Percentiles rank a stretch among this genome's conserved stretches.
These are phyloP conservation scores for Lichtheimia corymbifera DNA, from an alignment of 371 early-diverging fungal species.

Conservation along the genomic window DNA sequence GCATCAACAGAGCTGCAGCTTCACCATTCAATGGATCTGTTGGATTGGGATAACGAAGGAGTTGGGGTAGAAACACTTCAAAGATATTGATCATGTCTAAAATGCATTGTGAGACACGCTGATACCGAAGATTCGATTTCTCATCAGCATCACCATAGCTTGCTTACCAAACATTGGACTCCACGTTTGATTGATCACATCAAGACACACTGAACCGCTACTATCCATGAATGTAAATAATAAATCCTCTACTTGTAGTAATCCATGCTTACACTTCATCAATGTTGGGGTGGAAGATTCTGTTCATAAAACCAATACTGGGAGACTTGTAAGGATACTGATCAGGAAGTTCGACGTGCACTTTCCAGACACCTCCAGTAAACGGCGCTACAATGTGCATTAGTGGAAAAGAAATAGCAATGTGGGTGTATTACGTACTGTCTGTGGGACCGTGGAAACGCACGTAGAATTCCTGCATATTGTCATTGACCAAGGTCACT, in stretches of 20 bases:
- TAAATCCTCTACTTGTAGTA: background rate
- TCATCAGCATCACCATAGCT: background rate
- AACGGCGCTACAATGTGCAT: constrained; percentile 78
- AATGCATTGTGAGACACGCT: constrained; percentile 5
- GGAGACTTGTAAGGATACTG: constrained; percentile 99
- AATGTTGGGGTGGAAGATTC: constrained; percentile 99
- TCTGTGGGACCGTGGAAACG: constrained; percentile 93
- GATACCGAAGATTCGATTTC: background rate
- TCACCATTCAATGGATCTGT: constrained; percentile 99
- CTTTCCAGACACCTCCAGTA: constrained; percentile 93
- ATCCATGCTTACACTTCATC: constrained; percentile 87
- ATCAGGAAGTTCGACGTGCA: constrained; percentile 98
- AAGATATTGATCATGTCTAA: constrained; percentile 97
- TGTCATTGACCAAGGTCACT: constrained; percentile 97
- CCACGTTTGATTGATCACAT: constrained; percentile 99
- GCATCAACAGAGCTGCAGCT: constrained; percentile 96
- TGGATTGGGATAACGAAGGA: constrained; percentile 98
- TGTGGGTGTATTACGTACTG: constrained; percentile 64
- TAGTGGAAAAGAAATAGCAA: background rate
- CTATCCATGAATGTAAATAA: constrained; percentile 39
- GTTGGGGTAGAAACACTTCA: constrained; percentile 97
- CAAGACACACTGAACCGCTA: constrained; percentile 98
- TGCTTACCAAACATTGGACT: constrained; percentile 98
- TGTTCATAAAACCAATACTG: constrained; percentile 99
- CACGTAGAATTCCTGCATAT: constrained; percentile 98